These are phyloP conservation scores for Luzula sylvatica DNA, from an alignment of 176 grass and related monocot species.

Conservation along the genomic window DNA sequence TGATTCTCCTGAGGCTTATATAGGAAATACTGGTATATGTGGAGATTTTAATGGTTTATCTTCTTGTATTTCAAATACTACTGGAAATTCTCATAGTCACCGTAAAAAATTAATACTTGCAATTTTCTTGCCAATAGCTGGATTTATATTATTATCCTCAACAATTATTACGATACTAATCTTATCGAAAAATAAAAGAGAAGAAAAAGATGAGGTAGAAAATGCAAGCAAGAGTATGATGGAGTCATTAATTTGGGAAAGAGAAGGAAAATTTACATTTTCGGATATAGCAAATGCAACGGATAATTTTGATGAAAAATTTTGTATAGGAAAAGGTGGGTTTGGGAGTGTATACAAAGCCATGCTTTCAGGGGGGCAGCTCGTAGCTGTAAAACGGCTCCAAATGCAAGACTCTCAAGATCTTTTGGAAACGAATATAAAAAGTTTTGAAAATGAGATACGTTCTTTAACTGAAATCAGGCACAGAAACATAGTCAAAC, in stretches of 20 bases:
- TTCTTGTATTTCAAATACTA: constrained; percentile 17
- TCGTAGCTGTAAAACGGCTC: constrained; percentile 60
- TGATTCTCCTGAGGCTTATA: constrained; percentile 27
- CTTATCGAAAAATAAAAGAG: no score
- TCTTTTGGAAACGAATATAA: constrained; percentile 29
- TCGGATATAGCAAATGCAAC: constrained; percentile 63
- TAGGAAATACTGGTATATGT: constrained; percentile 54
- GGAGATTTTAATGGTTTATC: constrained; percentile 34
- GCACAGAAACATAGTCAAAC: constrained; percentile 63
- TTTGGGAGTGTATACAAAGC: constrained; percentile 74
- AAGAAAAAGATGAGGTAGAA: constrained; percentile 26
- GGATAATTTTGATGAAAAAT: constrained; percentile 57
- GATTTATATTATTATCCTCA: constrained; percentile 9
- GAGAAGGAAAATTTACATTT: constrained; percentile 47
- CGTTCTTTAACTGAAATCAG: constrained; percentile 40
- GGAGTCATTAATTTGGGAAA: constrained; percentile 71
- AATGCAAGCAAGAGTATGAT: constrained; percentile 21
- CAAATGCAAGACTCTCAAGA: constrained; percentile 25
- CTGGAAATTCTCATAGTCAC: constrained; percentile 13
- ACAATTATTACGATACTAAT: neutral
- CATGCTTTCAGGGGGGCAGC: constrained; percentile 21
- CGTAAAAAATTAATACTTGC: constrained; percentile 26
- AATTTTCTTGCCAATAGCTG: constrained; percentile 19
- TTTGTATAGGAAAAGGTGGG: constrained; percentile 64
- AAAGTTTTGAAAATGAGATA: constrained; percentile 73